Conservation (phyloP, 1,139 yeast genomes). For the Protomyces inundatus region DNA sequence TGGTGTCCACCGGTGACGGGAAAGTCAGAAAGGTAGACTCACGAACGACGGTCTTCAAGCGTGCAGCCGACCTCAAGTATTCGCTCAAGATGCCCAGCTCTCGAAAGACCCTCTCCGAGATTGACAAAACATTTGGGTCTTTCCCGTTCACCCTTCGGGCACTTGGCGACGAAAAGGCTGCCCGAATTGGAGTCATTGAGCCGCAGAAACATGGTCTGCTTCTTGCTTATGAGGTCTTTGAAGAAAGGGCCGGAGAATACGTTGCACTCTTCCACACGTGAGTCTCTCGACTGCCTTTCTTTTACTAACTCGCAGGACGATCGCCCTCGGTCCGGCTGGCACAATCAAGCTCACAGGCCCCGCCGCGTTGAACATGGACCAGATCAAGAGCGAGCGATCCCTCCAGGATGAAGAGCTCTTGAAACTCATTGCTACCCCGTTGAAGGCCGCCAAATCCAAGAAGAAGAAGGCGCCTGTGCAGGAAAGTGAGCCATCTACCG, state of each 20-base stretch:
- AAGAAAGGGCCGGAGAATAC: constrained; percentile 57
- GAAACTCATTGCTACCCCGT: constrained; percentile 52
- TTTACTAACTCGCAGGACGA: constrained; percentile 41
- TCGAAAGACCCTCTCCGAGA: constrained; percentile 61
- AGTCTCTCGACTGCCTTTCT: neutral
- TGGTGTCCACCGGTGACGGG: constrained; percentile 65
- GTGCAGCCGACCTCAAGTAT: constrained; percentile 56
- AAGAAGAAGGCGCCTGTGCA: constrained; percentile 42
- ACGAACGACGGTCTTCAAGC: constrained; percentile 67
- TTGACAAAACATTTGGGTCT: constrained; percentile 59
- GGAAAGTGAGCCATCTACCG: constrained; percentile 29
- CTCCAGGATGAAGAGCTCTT: constrained; percentile 52
- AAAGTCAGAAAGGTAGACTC: constrained; percentile 56
- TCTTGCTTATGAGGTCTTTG: constrained; percentile 63
- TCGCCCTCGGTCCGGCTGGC: constrained; percentile 71
- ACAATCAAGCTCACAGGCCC: constrained; percentile 63
- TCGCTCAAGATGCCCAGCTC: constrained; percentile 70
- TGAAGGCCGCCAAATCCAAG: constrained; percentile 53
- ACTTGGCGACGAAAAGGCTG: constrained; percentile 64
- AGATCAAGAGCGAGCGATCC: constrained; percentile 56
- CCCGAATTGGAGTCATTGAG: constrained; percentile 72
- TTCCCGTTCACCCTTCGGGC: constrained; percentile 69
- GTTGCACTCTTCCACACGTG: constrained; percentile 66
- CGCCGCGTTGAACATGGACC: constrained; percentile 45
- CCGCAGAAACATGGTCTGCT: constrained; percentile 65